Evolutionary conservation across 2,329 filamentous ascomycete species (phyloP), one percentile per base, ranked within the genome.

Genomic region (Claviceps sp.): DNA sequence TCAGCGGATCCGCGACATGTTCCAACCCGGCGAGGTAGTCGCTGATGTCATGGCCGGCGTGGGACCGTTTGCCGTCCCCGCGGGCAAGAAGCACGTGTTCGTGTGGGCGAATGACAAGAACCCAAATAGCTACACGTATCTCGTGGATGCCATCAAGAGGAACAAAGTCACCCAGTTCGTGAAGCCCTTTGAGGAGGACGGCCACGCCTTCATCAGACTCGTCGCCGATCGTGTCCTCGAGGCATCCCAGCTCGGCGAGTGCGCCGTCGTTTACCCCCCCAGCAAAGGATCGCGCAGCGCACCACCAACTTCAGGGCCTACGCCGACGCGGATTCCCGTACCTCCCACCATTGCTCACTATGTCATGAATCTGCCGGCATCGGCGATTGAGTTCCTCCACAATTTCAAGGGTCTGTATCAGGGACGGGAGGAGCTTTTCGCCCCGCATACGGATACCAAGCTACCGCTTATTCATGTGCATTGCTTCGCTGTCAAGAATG

Each of bases 81-180:
- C 91, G 0, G 93, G 88, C 16, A 94, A 87, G 72, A 91, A 86
- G 67, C 82, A 81, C 41, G 87, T 94, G 30, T 95, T 97, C 60
- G 90, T 96, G 17, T 95, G 87, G 83, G 93, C 90, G 41, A 98
- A 97, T 68, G 93, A 98, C 66, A 83, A 96, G 64, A 98, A 98
- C 64, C 91, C 91, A 0, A 87, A 94, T 61, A 90, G 89, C 60
- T 89, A 82, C 68, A 78, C 74, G 52, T 84, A 81, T 57, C 79
- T 98, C 61, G 67, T 76, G 30, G 77, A 84, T 39, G 87, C 86
- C 8, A 76, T 94, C 50, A 67, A 70, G 50, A 76, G 78, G 55
- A 98, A 98, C 71, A 95, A 94, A 73, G 81, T 84, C 42, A 63
- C 72, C 5, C 68, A 81, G 22, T 95, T 84, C 60, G 89, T 96